Conservation (phyloP, 257 asterid genomes). For the Mentha longifolia region DNA sequence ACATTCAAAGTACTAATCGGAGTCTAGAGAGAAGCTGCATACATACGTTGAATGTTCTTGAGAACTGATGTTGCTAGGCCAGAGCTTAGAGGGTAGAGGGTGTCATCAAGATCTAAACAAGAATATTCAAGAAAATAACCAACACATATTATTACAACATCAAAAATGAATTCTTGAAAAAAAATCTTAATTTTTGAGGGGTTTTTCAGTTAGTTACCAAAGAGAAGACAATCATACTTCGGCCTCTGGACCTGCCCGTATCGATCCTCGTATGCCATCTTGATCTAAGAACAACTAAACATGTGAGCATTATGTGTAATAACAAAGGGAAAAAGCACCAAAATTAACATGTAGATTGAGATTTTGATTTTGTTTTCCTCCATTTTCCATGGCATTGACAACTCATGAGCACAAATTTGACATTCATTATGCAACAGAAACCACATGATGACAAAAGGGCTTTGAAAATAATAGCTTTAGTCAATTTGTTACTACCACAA, state of each 20-base stretch:
- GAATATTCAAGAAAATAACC: not conserved
- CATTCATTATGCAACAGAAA: not conserved
- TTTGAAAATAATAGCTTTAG: conserved; percentile 4
- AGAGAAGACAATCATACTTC: conserved; percentile 86
- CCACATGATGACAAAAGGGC: conserved; percentile 10
- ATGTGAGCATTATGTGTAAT: conserved; percentile 33
- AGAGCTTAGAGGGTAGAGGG: conserved; percentile 81
- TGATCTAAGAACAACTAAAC: conserved; percentile 37
- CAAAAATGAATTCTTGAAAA: not conserved
- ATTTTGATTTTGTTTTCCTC: not conserved
- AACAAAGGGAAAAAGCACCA: conserved; percentile 28
- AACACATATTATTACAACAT: not conserved
- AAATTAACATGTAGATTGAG: conserved; percentile 24
- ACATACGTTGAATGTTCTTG: conserved; percentile 71
- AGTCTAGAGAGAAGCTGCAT: not conserved
- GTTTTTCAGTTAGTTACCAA: conserved; percentile 46
- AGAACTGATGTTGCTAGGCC: conserved; percentile 70
- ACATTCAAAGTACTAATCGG: not conserved
- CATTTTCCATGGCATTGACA: not conserved
- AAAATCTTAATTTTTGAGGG: not conserved
- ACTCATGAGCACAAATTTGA: not conserved
- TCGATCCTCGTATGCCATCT: conserved; percentile 66
- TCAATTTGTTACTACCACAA: conserved; percentile 8
- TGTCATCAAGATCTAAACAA: conserved; percentile 79
- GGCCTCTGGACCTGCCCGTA: conserved; percentile 62